Evolutionary conservation across 1,139 yeast species (phyloP).

Genomic region (Candida pseudoviswanathii): DNA sequence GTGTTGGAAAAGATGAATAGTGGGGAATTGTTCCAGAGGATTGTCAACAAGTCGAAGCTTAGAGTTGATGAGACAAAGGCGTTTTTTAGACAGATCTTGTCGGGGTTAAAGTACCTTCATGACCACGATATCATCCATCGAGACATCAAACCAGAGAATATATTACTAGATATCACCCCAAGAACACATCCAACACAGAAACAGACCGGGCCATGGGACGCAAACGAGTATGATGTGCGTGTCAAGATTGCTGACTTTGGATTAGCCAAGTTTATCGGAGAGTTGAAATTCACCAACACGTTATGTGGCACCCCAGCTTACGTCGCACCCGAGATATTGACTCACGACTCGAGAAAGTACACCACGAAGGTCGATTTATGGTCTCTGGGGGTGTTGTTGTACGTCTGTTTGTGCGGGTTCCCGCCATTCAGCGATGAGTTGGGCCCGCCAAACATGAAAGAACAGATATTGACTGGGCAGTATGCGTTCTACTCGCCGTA

Average conservation of each 20-base stretch:
- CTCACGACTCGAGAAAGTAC: slow-evolving; percentile 52
- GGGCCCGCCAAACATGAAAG: slow-evolving; percentile 78
- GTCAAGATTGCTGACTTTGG: slow-evolving; percentile 86
- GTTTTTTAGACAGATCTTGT: slow-evolving; percentile 60
- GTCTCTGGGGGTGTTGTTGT: slow-evolving; percentile 77
- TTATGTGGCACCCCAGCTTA: slow-evolving; percentile 85
- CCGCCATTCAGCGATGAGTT: slow-evolving; percentile 84
- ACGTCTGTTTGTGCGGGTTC: slow-evolving; percentile 80
- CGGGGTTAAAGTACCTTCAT: slow-evolving; percentile 68
- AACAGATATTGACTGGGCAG: slow-evolving; percentile 66
- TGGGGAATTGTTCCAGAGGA: slow-evolving; percentile 74
- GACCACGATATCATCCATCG: slow-evolving; percentile 79
- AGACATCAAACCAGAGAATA: slow-evolving; percentile 88
- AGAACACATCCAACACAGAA: slow-evolving; percentile 45
- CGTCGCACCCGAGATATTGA: slow-evolving; percentile 77
- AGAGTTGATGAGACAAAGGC: slow-evolving; percentile 64
- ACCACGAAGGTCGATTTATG: slow-evolving; percentile 75
- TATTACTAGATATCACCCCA: slow-evolving; percentile 69
- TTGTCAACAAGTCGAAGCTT: slow-evolving; percentile 61
- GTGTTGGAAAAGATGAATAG: slow-evolving; percentile 74
- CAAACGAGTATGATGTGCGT: slow-evolving; percentile 57
- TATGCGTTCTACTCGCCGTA: slow-evolving; percentile 79
- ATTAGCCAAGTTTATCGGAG: slow-evolving; percentile 78
- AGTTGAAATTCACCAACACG: slow-evolving; percentile 71
- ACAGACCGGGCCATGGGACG: slow-evolving; percentile 74